Conservation (phyloP, 352 stramenopile genomes). For the Pythium inflatum region DNA sequence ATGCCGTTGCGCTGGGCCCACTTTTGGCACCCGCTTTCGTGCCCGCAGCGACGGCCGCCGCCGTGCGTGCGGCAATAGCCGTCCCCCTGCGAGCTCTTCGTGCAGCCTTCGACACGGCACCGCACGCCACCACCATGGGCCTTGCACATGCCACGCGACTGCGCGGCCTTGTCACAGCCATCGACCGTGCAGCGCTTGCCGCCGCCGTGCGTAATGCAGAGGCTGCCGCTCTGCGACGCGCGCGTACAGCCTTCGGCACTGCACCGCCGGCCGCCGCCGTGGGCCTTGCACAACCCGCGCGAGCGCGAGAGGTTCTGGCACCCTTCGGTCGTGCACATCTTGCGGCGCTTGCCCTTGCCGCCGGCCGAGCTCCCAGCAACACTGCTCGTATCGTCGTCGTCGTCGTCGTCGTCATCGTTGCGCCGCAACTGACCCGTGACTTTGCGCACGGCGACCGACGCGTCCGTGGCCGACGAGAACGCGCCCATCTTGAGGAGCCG, state of each 20-base stretch:
- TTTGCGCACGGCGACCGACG: conserved; percentile 1
- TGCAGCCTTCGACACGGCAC: conserved; percentile 87
- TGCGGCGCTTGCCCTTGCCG: conserved; percentile 69
- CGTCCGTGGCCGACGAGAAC: conserved; percentile 13
- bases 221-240: conserved; percentile 79
- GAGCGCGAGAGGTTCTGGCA: conserved; percentile 80
- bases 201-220: conserved; percentile 86
- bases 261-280: conserved; percentile 77
- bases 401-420: conserved; percentile 28
- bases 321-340: conserved; percentile 75
- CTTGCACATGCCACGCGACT: conserved; percentile 85
- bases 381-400: conserved; percentile 32
- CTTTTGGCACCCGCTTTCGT: conserved; percentile 82
- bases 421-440: background rate
- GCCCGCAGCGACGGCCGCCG: conserved; percentile 85
- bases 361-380: conserved; percentile 15
- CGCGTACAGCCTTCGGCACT: conserved; percentile 91
- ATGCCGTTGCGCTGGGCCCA: conserved; percentile 89
- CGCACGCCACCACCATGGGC: conserved; percentile 83
- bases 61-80: conserved; percentile 85
- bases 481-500: conserved; percentile 29
- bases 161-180: conserved; percentile 83
- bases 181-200: conserved; percentile 87
- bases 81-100: conserved; percentile 86
- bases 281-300: conserved; percentile 88